Evolutionary conservation across 2,329 filamentous ascomycete genomes (phyloP).

Genomic region (Arachnomyces sp.): DNA sequence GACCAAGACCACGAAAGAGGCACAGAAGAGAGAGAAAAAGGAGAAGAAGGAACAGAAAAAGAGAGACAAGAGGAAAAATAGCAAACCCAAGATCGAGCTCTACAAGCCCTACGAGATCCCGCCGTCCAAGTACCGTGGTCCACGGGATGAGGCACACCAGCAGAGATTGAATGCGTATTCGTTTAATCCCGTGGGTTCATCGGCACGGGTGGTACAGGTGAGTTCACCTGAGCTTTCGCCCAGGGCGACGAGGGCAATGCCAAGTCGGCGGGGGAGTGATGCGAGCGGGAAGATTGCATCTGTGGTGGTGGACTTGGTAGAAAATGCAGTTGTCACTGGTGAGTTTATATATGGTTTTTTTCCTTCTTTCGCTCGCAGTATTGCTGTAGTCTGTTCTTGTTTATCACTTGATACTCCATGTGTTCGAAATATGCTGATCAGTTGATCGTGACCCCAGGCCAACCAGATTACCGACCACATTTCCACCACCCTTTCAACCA

Average conservation of each 20-base stretch:
- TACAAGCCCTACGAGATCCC: constrained; percentile 42
- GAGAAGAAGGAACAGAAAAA: constrained; percentile 4
- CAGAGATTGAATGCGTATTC: constrained; percentile 38
- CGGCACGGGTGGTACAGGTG: constrained; percentile 27
- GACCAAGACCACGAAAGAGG: neutral
- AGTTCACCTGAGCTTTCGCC: constrained; percentile 33
- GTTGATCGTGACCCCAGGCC: too few relatives aligned
- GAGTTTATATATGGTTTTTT: too few relatives aligned
- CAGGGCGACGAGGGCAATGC: constrained; percentile 14
- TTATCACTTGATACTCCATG: too few relatives aligned
- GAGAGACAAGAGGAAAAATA: constrained; percentile 15
- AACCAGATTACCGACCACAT: neutral
- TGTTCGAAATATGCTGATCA: too few relatives aligned
- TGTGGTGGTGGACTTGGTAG: constrained; percentile 14
- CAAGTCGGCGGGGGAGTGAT: constrained; percentile 1
- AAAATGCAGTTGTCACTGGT: too few relatives aligned
- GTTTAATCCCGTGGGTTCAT: constrained; percentile 26
- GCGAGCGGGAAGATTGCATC: constrained; percentile 15
- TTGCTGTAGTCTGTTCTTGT: too few relatives aligned
- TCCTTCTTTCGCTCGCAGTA: too few relatives aligned
- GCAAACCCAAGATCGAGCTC: constrained; percentile 39
- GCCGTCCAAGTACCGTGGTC: constrained; percentile 42
- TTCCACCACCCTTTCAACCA: constrained; percentile 13
- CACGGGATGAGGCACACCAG: constrained; percentile 40
- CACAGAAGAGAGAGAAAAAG: constrained; percentile 1